phyloP scores from a whole-genome alignment of 768 basidiomycete species.

The Lanmaoa rubissima region DNA sequence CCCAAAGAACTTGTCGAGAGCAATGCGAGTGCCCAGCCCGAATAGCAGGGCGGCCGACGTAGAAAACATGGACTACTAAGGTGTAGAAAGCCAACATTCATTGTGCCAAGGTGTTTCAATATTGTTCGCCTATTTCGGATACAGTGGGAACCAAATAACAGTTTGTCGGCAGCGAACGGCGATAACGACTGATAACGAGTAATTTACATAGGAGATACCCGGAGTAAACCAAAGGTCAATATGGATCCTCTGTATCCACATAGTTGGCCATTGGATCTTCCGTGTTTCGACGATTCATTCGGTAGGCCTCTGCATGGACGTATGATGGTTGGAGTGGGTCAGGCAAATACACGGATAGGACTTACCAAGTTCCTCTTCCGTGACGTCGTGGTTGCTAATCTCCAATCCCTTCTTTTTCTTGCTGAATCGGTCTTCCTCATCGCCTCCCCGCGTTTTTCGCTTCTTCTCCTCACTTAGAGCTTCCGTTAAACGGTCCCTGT shows the following conservation, averaged over 20 bases:
- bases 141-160: constrained; percentile 18
- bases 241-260: constrained; percentile 53
- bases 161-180: not conserved
- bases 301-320: constrained; percentile 75
- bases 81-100: constrained; percentile 22
- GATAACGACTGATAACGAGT: not conserved
- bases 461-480: constrained; percentile 82
- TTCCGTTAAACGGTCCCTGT: constrained; percentile 63
- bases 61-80: constrained; percentile 39
- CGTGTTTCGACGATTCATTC: constrained; percentile 63
- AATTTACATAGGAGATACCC: no score
- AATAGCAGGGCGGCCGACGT: constrained; percentile 69
- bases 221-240: constrained; percentile 1
- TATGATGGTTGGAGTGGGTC: constrained; percentile 7
- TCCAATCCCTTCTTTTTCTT: constrained; percentile 59
- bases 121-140: constrained; percentile 22
- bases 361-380: constrained; percentile 84
- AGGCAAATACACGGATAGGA: constrained; percentile 10
- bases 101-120: constrained; percentile 12
- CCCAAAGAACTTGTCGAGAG: constrained; percentile 56
- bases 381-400: constrained; percentile 70
- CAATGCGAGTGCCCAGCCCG: constrained; percentile 71
- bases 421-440: constrained; percentile 50
- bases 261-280: constrained; percentile 96
- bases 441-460: constrained; percentile 59